Evolutionary conservation across 495 filamentous ascomycete species (phyloP), one percentile per base, ranked within the genome.

Genomic region (Aspergillus nidulans): DNA sequence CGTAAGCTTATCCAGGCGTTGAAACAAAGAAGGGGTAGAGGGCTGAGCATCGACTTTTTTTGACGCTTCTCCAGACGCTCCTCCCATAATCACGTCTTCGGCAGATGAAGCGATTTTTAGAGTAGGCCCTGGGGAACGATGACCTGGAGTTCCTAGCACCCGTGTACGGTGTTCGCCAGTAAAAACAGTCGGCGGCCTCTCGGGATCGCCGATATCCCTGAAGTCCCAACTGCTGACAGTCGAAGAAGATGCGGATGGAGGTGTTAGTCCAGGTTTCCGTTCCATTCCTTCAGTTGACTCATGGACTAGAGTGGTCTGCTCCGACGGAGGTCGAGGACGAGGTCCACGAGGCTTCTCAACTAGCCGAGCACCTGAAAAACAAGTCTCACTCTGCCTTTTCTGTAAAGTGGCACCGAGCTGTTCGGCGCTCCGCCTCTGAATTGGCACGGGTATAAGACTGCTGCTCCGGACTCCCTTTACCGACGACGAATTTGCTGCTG

Each of bases 61-160:
- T 19, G 20, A 21, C 13, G 18, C 25, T 13, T 40, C 41, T 10
- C 19, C 41, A 20, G 20, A 48, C 7, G 44, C 61, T 36, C 54
- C 41, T 8, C 71, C 71, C 63, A 70, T 70, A 19, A 74, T 71
- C 4, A 71, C 51, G 10, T 63, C 54, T 7, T 72, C 64, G 13
- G 72, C 72, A n/a, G 65, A 69, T 1, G 60, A 36, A 0, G 68
- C 67, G 24, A 75, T 69, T 26, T 52, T 67, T 6, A 75, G 56
- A 13, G 40, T 72, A 16, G 72, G 70, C 0, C 67, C 67, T 26
- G 58, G 16, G 15, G 25, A 30, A 13, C 26, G 34, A 18, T 38
- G 41, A 12, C 25, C 49, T 8, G 42, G 26, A 18, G 20, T 41
- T 1, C 26, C 16, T 13, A 52, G 28, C 1, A 20, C 30, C 19